Percentiles rank a stretch among this genome's conserved stretches.
These are phyloP conservation scores for Craterostigma plantagineum DNA, from an alignment of 257 asterid genomes.

Conservation along the genomic window DNA sequence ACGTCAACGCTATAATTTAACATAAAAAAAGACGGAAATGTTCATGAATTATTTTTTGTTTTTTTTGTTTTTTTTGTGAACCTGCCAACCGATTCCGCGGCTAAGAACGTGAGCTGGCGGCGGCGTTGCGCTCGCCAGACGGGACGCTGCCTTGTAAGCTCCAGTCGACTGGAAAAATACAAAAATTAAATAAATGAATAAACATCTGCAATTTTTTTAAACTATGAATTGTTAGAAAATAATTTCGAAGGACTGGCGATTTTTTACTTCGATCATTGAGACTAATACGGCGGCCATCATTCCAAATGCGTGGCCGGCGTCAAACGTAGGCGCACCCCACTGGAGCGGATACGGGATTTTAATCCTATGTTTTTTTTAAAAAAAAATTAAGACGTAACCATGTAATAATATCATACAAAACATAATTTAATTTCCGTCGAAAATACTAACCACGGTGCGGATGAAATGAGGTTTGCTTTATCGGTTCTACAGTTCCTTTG, in stretches of 20 bases:
- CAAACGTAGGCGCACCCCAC: constrained; percentile 97
- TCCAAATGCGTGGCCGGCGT: constrained; percentile 95
- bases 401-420: background rate
- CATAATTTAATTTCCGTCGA: background rate
- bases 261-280: constrained; percentile 76
- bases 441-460: constrained; percentile 76
- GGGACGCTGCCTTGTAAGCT: constrained; percentile 91
- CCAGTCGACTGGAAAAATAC: constrained; percentile 72
- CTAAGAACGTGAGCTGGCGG: constrained; percentile 99
- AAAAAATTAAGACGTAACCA: background rate
- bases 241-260: no score
- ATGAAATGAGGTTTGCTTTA: constrained; percentile 56
- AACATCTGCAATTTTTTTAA: no score
- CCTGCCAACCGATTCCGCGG: constrained; percentile 99
- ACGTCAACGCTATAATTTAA: no score
- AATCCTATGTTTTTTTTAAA: constrained; percentile 39
- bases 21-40: no score
- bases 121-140: constrained; percentile 92
- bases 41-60: no score
- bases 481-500: constrained; percentile 74
- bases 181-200: background rate
- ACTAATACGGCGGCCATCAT: constrained; percentile 95
- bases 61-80: constrained; percentile 15
- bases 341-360: constrained; percentile 92
- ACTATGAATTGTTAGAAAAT: no score